Percentiles rank a stretch among this genome's conserved stretches.
Conservation (phyloP, 139 green algal species). For the Marvania coccoides region DNA sequence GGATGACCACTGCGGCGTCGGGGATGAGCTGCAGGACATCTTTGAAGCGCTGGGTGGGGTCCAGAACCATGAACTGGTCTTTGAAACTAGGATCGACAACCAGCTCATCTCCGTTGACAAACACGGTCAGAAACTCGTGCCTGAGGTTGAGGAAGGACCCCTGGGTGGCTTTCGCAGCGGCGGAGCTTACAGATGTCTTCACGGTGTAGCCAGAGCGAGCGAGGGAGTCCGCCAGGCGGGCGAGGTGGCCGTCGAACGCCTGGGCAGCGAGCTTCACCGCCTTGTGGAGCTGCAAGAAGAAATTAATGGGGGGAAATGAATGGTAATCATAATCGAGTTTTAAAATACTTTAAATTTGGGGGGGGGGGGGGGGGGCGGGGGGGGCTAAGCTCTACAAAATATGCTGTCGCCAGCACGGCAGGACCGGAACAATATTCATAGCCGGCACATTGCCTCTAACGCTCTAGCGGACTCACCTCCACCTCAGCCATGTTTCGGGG, state of each 20-base stretch:
- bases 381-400: too few species aligned
- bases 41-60: background rate
- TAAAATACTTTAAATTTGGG: too few species aligned
- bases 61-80: background rate
- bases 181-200: background rate
- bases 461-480: too few species aligned
- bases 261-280: background rate
- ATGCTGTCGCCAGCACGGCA: too few species aligned
- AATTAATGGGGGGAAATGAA: too few species aligned
- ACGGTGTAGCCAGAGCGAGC: slow-evolving; percentile 1
- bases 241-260: background rate
- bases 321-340: too few species aligned
- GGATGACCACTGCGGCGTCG: background rate
- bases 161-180: background rate
- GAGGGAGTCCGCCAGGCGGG: background rate
- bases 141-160: slow-evolving; percentile 1
- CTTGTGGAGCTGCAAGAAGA: background rate
- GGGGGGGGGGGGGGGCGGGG: too few species aligned
- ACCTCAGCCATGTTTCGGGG: too few species aligned
- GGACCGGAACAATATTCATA: too few species aligned
- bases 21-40: slow-evolving; percentile 4
- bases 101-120: background rate
- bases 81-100: slow-evolving; percentile 15
- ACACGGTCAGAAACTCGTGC: slow-evolving; percentile 3
- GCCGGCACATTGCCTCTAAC: too few species aligned